A percentile compares a stretch with the other conserved stretches of the same genome.
These are phyloP conservation scores for Phanerochaete carnosa DNA, from an alignment of 768 basidiomycete species.

Conservation along the genomic window DNA sequence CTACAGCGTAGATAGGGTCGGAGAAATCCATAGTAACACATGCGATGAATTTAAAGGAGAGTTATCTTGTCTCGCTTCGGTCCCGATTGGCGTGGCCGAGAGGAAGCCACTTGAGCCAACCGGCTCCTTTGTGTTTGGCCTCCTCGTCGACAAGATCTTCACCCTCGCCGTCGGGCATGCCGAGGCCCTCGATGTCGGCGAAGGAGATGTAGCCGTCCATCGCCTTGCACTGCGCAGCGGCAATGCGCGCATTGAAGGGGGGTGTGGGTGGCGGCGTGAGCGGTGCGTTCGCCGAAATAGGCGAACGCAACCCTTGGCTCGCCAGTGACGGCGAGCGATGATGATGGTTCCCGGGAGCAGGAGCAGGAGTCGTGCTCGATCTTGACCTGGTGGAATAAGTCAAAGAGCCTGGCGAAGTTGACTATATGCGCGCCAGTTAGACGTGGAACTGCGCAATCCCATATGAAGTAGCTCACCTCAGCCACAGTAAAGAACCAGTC, in stretches of 20 bases:
- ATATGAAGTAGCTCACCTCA: slow-evolving; percentile 9
- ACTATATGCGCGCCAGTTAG: background rate
- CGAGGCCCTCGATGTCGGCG: slow-evolving; percentile 62
- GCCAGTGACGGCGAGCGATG: slow-evolving; percentile 12
- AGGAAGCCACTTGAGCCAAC: slow-evolving; percentile 19
- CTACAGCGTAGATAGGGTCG: background rate
- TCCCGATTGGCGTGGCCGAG: background rate
- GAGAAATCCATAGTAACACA: background rate
- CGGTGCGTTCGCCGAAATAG: background rate
- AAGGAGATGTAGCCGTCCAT: slow-evolving; percentile 70
- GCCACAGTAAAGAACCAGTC: slow-evolving; percentile 23
- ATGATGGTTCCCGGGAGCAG: background rate
- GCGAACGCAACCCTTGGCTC: slow-evolving; percentile 9
- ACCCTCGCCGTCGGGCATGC: slow-evolving; percentile 48
- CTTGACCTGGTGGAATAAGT: slow-evolving; percentile 1
- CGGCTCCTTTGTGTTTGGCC: slow-evolving; percentile 10
- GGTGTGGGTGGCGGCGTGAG: slow-evolving; percentile 33
- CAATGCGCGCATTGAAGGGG: slow-evolving; percentile 62
- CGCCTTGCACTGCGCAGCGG: slow-evolving; percentile 51
- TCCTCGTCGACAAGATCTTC: slow-evolving; percentile 24
- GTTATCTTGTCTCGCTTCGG: background rate
- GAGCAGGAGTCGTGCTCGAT: background rate
- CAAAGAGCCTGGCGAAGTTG: background rate
- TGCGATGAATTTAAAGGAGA: no score
- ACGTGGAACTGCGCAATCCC: background rate